Evolutionary conservation across 2,329 filamentous ascomycete genomes (phyloP).

Genomic region (Aspergillus sp.): DNA sequence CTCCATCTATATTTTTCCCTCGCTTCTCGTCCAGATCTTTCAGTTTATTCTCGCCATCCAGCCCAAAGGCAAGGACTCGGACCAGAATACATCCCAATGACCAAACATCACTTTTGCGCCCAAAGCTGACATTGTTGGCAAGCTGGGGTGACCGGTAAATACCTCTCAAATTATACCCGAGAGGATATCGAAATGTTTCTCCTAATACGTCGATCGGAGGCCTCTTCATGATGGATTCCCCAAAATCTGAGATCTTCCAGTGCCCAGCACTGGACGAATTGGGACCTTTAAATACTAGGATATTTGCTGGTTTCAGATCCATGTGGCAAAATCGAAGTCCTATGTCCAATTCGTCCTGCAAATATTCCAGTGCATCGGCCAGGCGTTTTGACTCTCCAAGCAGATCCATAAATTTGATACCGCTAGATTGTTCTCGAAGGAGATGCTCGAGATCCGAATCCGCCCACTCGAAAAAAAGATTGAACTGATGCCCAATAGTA

Average conservation of each 20-base stretch:
- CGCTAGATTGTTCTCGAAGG: background rate
- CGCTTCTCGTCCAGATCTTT: conserved; percentile 3
- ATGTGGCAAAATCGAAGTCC: conserved; percentile 11
- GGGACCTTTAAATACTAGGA: conserved; percentile 18
- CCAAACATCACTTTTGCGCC: conserved; percentile 21
- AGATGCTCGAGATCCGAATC: conserved; percentile 19
- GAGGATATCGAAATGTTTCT: background rate
- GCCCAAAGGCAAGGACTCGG: conserved; percentile 15
- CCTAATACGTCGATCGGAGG: background rate
- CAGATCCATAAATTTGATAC: conserved; percentile 5
- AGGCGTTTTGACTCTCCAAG: conserved; percentile 13
- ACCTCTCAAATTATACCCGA: background rate
- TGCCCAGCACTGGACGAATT: conserved; percentile 13
- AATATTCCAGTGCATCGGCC: conserved; percentile 15
- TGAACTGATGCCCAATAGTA: conserved; percentile 11
- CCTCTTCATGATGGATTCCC: conserved; percentile 17
- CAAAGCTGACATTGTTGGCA: background rate
- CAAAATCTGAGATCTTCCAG: conserved; percentile 28
- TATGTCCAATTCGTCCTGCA: conserved; percentile 9
- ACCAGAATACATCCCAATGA: conserved; percentile 23
- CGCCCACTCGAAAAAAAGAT: conserved; percentile 18
- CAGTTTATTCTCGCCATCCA: conserved; percentile 9
- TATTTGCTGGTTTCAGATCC: conserved; percentile 25
- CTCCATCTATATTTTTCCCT: background rate
- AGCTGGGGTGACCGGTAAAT: conserved; percentile 18